Percentiles rank a stretch among this genome's conserved stretches.
Conservation (phyloP, 768 basidiomycete genomes). For the Peribolospora baueri region DNA sequence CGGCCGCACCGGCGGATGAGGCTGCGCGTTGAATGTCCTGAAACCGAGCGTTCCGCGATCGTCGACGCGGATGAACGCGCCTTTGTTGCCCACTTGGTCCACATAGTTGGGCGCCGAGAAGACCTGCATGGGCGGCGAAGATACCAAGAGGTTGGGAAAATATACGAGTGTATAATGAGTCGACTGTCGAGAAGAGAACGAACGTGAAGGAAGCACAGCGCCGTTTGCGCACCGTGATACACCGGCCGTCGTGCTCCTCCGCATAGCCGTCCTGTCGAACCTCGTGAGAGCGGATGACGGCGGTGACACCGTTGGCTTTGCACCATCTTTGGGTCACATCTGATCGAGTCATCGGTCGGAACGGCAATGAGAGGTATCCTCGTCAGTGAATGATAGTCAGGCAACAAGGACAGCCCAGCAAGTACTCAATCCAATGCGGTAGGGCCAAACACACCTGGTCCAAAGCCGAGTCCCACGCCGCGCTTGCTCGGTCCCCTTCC, state of each 20-base stretch:
- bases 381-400: too few relatives aligned
- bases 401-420: too few relatives aligned
- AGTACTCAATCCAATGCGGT: too few relatives aligned
- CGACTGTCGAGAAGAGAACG: neutral
- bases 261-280: conserved; percentile 53
- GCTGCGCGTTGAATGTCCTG: conserved; percentile 12
- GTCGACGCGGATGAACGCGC: conserved; percentile 40
- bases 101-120: conserved; percentile 82
- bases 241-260: conserved; percentile 78
- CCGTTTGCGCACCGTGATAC: conserved; percentile 38
- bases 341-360: too few relatives aligned
- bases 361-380: too few relatives aligned
- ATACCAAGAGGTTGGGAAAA: neutral
- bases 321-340: conserved; percentile 83
- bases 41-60: conserved; percentile 10
- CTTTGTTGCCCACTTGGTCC: conserved; percentile 75
- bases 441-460: conserved; percentile 27
- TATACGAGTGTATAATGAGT: neutral
- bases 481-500: conserved; percentile 94
- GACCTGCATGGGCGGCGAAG: conserved; percentile 27
- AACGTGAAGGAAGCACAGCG: conserved; percentile 14
- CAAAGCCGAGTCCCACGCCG: conserved; percentile 91
- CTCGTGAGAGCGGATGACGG: conserved; percentile 85
- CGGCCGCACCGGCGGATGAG: conserved; percentile 1
- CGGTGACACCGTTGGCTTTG: conserved; percentile 56